phyloP scores from a whole-genome alignment of 2,329 filamentous ascomycete species.

The Ceratocystis albifundus region DNA sequence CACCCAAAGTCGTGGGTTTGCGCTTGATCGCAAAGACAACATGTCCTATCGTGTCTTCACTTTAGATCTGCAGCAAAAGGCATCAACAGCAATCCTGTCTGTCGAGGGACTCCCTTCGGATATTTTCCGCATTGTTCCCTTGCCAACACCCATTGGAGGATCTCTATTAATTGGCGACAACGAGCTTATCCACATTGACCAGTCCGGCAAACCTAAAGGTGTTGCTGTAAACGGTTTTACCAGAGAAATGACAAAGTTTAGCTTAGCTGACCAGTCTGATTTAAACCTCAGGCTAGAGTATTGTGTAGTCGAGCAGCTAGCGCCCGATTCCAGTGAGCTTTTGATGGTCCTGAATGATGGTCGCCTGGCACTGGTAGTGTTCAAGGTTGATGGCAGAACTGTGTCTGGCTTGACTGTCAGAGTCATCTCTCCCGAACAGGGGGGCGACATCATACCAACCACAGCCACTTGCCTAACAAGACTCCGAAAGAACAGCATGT shows the following conservation, averaged over 20 bases:
- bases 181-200: slow-evolving; percentile 88
- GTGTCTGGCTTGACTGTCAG: slow-evolving; percentile 76
- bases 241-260: slow-evolving; percentile 68
- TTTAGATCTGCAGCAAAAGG: slow-evolving; percentile 81
- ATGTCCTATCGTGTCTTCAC: slow-evolving; percentile 91
- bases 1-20: slow-evolving; percentile 57
- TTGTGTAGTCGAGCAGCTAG: slow-evolving; percentile 65
- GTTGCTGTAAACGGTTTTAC: slow-evolving; percentile 89
- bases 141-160: slow-evolving; percentile 79
- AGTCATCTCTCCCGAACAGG: slow-evolving; percentile 49
- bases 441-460: slow-evolving; percentile 50
- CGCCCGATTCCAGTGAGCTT: slow-evolving; percentile 66
- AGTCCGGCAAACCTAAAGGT: slow-evolving; percentile 85
- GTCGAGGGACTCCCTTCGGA: slow-evolving; percentile 79
- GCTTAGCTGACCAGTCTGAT: slow-evolving; percentile 74
- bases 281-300: slow-evolving; percentile 70
- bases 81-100: slow-evolving; percentile 83
- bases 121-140: slow-evolving; percentile 66
- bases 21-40: slow-evolving; percentile 73
- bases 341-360: slow-evolving; percentile 72
- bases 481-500: slow-evolving; percentile 58
- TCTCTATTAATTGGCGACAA: slow-evolving; percentile 78
- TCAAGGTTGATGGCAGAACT: slow-evolving; percentile 79
- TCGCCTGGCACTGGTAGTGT: slow-evolving; percentile 60
- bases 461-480: slow-evolving; percentile 57